Conservation (phyloP, 306 rosid genomes). For the Comarum palustre region DNA sequence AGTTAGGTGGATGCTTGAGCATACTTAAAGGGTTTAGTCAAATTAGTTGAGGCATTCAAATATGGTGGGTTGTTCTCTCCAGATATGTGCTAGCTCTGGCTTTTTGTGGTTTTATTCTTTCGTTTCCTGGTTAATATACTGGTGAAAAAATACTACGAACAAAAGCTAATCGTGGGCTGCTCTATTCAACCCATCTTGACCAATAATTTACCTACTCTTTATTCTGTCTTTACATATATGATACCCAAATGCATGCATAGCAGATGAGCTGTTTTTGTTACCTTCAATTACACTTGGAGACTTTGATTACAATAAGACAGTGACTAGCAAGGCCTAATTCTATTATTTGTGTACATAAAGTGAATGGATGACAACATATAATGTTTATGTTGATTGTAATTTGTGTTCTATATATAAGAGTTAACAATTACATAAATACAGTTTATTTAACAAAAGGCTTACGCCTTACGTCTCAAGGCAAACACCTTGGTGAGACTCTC, state of each 20-base stretch:
- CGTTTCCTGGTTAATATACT: background rate
- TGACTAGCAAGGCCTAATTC: too few relatives aligned
- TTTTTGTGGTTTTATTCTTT: background rate
- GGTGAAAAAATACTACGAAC: background rate
- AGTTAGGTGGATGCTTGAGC: background rate
- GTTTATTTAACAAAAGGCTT: too few relatives aligned
- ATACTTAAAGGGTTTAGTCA: background rate
- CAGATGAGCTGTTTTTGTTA: background rate
- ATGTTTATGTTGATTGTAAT: too few relatives aligned
- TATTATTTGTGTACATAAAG: too few relatives aligned
- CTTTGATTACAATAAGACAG: too few relatives aligned
- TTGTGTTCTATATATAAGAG: too few relatives aligned
- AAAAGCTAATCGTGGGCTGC: slow-evolving; percentile 2
- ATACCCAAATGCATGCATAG: slow-evolving; percentile 2
- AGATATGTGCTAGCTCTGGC: background rate
- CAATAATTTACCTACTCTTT: background rate
- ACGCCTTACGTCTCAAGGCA: too few relatives aligned
- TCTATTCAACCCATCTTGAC: background rate
- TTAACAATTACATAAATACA: too few relatives aligned
- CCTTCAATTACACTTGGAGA: background rate
- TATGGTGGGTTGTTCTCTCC: background rate
- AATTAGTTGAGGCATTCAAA: background rate
- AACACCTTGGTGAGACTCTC: too few relatives aligned
- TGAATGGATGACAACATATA: too few relatives aligned
- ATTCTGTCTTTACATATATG: background rate